Base-by-base conservation (phyloP, 2,329 filamentous ascomycete genomes). In the Aspergillus luchuensis region DNA sequence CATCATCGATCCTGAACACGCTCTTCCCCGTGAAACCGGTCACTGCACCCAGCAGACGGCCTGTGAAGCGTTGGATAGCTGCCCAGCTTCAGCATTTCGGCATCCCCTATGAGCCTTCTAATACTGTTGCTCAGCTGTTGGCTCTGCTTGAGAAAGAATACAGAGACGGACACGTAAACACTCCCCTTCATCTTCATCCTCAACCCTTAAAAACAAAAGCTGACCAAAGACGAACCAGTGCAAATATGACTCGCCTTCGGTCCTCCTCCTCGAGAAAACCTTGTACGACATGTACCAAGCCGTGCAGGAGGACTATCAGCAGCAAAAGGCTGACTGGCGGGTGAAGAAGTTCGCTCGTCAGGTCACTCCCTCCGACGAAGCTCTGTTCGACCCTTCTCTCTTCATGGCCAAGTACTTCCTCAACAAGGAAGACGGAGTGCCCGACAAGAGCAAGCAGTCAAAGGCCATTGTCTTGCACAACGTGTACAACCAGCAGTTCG, bases 401-500 rank as follows among this genome's bases (percentile, higher is more conserved):
- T 54, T 54, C 10, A 15, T 54, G 21, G 51, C 51, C n/a, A 54
- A 54, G 51, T 54, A 54, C 15, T 54, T 54, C 25, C 51, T 41
- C 10, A 5, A 19, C 17, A 19, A 28, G 13, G n/a, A 19, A 15
- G 10, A 54, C 10, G 36, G 51, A 0, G 17, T 19, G 10, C 51
- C 51, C 13, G 36, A 41, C 36, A 54, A 43, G 21, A 13, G 13
- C 3, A 41, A 41, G 17, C 51, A 43, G 51, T 43, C 25, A 28
- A n/a, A 23, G 10, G 36, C 51, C 8, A 15, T 54, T 33, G 15
- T 54, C 15, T 5, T 54, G 23, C n/a, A 23, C 8, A 23, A 41
- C 2, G 51, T 49, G 2, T 15, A 25, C 8, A 15, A 15, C 15
- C 21, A 23, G 15, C 21, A 49, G 45, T 28, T 49, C 15, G 33